A percentile compares a stretch with the other conserved stretches of the same genome.
Conservation (phyloP, 768 basidiomycete genomes). For the Amanita phalloides region DNA sequence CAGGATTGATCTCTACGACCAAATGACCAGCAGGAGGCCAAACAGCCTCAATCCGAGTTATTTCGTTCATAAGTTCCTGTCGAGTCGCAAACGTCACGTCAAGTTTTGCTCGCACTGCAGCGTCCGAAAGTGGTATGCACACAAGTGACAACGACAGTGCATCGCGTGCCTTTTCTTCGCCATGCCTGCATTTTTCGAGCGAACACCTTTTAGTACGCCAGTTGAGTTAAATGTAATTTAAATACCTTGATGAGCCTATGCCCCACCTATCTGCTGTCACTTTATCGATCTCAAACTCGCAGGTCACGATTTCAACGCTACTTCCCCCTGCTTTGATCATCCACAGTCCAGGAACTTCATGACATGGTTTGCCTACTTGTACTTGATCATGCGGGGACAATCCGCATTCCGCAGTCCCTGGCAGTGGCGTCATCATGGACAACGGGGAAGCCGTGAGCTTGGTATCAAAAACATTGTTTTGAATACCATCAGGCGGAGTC, state of each 20-base stretch:
- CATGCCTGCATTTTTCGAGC: background rate
- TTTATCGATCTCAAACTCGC: constrained; percentile 25
- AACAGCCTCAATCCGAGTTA: constrained; percentile 15
- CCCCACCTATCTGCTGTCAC: constrained; percentile 24
- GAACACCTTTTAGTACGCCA: background rate
- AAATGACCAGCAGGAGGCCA: constrained; percentile 39
- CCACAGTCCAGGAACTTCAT: constrained; percentile 32
- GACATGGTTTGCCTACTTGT: constrained; percentile 13
- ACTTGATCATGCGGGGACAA: background rate
- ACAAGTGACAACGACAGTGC: constrained; percentile 21
- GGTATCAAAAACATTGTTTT: too few relatives aligned
- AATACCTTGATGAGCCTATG: constrained; percentile 8
- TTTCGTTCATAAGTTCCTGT: constrained; percentile 14
- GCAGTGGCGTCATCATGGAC: background rate
- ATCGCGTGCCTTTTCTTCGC: constrained; percentile 3
- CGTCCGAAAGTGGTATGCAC: constrained; percentile 19
- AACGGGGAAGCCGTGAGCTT: background rate
- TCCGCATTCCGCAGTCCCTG: background rate
- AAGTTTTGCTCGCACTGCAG: constrained; percentile 12
- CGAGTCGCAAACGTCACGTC: constrained; percentile 9
- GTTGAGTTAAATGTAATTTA: background rate
- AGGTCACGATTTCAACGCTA: constrained; percentile 22
- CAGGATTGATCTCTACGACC: constrained; percentile 34
- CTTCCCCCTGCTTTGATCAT: constrained; percentile 20
- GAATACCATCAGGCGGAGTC: background rate